Evolutionary conservation across 1,284 basidiomycete genomes (phyloP), one percentile per base, ranked within the genome.

Genomic region (Ceratobasidium papillatum): DNA sequence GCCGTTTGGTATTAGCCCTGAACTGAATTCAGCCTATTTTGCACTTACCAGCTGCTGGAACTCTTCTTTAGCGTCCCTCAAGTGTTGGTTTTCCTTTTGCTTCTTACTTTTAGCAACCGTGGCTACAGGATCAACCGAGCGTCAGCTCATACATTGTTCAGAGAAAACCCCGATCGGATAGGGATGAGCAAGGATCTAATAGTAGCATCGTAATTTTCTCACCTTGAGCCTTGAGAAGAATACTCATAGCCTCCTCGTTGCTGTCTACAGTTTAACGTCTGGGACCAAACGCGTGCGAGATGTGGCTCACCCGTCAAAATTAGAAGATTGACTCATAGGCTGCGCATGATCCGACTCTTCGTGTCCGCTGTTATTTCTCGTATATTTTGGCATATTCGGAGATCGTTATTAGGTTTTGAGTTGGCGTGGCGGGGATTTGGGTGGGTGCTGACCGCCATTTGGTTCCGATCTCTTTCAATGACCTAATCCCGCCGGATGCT

Each of bases 171-270:
- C 22, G 27, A 51, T 19, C 34, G 11, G 25, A 36, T 9, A 49
- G 17, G 17, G 19, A 17, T 22, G 17, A 41, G 17, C 25, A 1
- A 19, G 19, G 54, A 22, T 11, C 52, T 56, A 4, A 38, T 17
- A 17, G 30, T 9, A 22, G 32, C 14, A 30, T 5, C 17, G 30
- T 5, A 34, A 22, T 2, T 3, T 7, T 5, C 34, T 41, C 34
- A 71, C 68, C 68, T 61, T 71, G 68, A 59, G 68, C 68, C 27
- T 47, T 71, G n/a, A 71, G 56, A 25, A 71, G 36, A 11, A 71
- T 43, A 49, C 56, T 43, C 68, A 71, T 61, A n/a, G 68, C 68
- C 45, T 71, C 68, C 36, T 71, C 68, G 22, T 56, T 52, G 3
- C 56, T 59, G 9, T 19, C 3, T 3, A 32, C 19, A 3, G 5